Conservation (phyloP, 352 stramenopile species). For the Phytophthora boehmeriae region DNA sequence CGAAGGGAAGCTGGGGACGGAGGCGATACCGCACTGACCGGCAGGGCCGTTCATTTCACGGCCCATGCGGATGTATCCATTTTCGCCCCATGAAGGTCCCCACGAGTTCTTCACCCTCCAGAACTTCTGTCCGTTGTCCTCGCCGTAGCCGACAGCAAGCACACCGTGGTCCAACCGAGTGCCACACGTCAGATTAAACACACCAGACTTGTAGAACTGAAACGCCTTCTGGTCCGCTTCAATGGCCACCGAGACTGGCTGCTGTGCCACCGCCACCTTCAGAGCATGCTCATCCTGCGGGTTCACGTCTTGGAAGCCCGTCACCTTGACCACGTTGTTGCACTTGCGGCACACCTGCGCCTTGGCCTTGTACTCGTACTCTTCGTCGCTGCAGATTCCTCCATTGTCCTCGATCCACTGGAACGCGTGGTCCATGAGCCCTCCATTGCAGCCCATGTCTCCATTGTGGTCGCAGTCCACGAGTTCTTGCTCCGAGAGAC, state of each 20-base stretch:
- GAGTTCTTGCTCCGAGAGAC: constrained; percentile 98
- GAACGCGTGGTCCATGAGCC: constrained; percentile 98
- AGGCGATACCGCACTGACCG: constrained; percentile 96
- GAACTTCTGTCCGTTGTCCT: constrained; percentile 88
- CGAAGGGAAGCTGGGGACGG: constrained; percentile 76
- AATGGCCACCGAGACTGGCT: constrained; percentile 88
- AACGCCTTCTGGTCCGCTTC: constrained; percentile 83
- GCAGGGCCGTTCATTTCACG: constrained; percentile 88
- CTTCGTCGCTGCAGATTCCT: constrained; percentile 93
- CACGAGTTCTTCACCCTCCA: constrained; percentile 97
- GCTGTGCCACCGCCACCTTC: constrained; percentile 83
- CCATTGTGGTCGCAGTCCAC: constrained; percentile 96
- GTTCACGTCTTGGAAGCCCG: constrained; percentile 75
- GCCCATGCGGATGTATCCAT: constrained; percentile 87
- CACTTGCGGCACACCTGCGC: constrained; percentile 83
- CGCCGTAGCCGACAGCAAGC: constrained; percentile 92
- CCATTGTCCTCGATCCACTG: constrained; percentile 92
- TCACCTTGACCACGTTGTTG: constrained; percentile 86
- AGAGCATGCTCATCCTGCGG: constrained; percentile 79
- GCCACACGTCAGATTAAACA: constrained; percentile 65
- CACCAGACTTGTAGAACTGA: constrained; percentile 79
- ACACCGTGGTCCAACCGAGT: constrained; percentile 94
- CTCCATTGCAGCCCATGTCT: constrained; percentile 97
- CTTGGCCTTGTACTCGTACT: constrained; percentile 95
- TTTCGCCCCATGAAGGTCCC: constrained; percentile 86